Base-by-base conservation (phyloP, 306 rosid genomes). In the Pyrus betulifolia region DNA sequence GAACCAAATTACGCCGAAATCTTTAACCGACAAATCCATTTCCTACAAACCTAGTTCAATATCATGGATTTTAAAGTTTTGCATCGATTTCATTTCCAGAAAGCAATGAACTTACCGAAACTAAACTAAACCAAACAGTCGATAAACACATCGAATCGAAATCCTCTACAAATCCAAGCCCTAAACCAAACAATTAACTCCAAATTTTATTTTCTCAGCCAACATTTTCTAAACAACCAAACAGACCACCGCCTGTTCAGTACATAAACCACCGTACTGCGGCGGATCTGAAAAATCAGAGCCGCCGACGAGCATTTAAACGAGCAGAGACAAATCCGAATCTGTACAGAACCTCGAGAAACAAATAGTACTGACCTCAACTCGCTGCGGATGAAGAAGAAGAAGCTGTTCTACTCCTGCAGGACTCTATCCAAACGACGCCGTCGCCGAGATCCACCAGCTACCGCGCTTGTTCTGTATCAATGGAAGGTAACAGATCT, bases 221-320 rank as follows among this genome's bases (percentile, higher is more conserved):
- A 64, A 51, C 72, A 82, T 59, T 72, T 74, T 59, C 66, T 45
- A 58, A 52, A 75, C 75, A 76, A 76, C 77, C 40, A 75, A 76
- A 64, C 44, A 21, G 44, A 74, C 70, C 19, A 46, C 42, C 45
- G 78, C 21, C 55, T 49, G 55, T 15, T 49, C 55, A 49, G 55
- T 49, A 5, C 42, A 35, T 69, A 61, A 27, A 76, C 79, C 21
- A 27, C 12, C 35, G 74, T 1, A 19, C 66, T 55, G 74, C 77
- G 22, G 10, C 82, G 82, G 96, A 91, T 89, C 92, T 90, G 84
- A 58, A 75, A 69, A 71, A 8, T 15, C 64, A 67, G 45, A 52
- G 63, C 46, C 65, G 12, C 61, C 70, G 63, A 69, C 83, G 81
- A 46, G 67, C 57, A 75, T 63, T 5, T 61, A 74, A 70, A 67